Percentiles rank a stretch among this genome's conserved stretches.
These are phyloP conservation scores for Wallacemonas sp. DNA, from an alignment of 208 protist genomes.

Conservation along the genomic window DNA sequence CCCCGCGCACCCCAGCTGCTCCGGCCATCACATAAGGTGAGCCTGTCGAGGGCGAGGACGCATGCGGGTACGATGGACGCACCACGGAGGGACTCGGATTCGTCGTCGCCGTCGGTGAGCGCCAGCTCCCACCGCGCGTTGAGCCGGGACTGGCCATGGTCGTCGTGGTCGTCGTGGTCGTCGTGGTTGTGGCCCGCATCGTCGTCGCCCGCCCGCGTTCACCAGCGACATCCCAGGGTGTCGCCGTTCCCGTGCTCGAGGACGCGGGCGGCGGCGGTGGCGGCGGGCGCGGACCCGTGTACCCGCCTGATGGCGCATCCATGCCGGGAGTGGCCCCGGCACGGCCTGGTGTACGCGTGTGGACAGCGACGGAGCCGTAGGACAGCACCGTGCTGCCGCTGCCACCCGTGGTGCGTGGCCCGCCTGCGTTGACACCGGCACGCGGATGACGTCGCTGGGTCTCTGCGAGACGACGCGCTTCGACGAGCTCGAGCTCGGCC, in stretches of 20 bases:
- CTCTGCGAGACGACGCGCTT: conserved; percentile 28
- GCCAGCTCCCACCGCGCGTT: background rate
- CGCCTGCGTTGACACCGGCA: conserved; percentile 1
- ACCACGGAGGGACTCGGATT: conserved; percentile 7
- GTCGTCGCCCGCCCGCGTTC: no score
- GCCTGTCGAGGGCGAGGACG: background rate
- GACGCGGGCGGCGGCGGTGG: no score
- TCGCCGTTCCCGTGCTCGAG: no score
- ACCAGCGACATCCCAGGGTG: no score
- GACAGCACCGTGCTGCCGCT: conserved; percentile 8
- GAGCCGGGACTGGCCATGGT: background rate
- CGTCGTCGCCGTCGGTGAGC: background rate
- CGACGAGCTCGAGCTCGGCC: conserved; percentile 64
- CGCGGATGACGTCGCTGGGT: conserved; percentile 12
- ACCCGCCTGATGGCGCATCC: no score
- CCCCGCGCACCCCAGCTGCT: background rate
- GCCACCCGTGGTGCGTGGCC: conserved; percentile 2
- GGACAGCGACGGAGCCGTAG: conserved; percentile 5
- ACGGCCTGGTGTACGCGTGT: conserved; percentile 10
- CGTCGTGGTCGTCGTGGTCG: background rate
- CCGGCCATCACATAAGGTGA: background rate
- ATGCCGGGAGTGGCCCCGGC: background rate
- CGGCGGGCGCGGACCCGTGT: no score
- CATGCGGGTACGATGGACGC: conserved; percentile 3
- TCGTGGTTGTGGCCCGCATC: no score